A percentile compares a stretch with the other conserved stretches of the same genome.
Evolutionary conservation across 805 yeast genomes (phyloP).

Genomic region (Yarrowia yakushimensis): DNA sequence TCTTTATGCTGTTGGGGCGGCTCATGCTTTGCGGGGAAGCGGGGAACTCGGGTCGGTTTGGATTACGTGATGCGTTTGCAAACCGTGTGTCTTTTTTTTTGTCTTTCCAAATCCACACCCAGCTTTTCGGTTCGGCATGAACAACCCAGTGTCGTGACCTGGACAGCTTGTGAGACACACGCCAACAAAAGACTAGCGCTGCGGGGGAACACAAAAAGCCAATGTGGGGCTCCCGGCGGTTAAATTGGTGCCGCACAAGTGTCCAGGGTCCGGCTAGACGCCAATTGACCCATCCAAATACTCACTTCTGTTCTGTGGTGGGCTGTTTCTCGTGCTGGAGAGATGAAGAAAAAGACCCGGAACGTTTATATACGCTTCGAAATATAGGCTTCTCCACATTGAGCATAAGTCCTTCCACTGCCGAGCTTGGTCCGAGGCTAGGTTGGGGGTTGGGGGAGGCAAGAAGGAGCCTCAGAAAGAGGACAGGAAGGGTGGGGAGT

Average conservation of each 20-base stretch:
- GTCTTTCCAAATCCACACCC: neutral
- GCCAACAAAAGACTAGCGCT: neutral
- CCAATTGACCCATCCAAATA: neutral
- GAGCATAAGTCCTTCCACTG: conserved; percentile 13
- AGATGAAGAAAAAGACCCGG: neutral
- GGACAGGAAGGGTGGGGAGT: neutral
- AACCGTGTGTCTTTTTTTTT: neutral
- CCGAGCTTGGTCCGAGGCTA: conserved; percentile 22
- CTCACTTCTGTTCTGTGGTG: conserved; percentile 3
- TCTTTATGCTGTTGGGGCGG: too few relatives aligned
- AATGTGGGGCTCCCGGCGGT: neutral
- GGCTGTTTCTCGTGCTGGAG: conserved; percentile 3
- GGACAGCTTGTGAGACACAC: neutral
- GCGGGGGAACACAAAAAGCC: neutral
- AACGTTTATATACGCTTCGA: conserved; percentile 5
- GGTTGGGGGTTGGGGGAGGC: neutral
- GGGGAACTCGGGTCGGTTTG: neutral
- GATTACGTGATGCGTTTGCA: neutral
- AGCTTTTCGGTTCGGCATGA: too few relatives aligned
- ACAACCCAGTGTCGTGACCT: neutral
- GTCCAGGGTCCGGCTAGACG: neutral
- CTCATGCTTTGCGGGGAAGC: conserved; percentile 5
- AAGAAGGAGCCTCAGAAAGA: too few relatives aligned
- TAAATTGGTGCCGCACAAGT: neutral
- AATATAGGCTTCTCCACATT: conserved; percentile 6